Evolutionary conservation across 495 filamentous ascomycete species (phyloP), one percentile per base, ranked within the genome.

Genomic region (Aspergillus taichungensis): DNA sequence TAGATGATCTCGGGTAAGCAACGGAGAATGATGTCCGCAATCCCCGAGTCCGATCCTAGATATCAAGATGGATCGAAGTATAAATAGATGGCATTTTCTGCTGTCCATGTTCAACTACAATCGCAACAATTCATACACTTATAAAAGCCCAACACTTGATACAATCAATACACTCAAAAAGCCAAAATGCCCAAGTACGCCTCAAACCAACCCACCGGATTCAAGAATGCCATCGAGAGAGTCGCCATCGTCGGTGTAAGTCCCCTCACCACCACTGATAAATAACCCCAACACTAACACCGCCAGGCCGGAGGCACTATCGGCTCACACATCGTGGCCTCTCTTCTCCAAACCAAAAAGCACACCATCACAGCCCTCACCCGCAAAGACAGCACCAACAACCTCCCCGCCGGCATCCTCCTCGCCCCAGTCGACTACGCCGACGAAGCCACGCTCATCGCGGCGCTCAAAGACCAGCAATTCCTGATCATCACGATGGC

Each of bases 401-500:
- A 37, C 29, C 53, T 75, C 6, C 73, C 74, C 14, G 42, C 56
- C 12, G 77, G 75, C 39, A 59, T 79, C 29, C 45, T 51, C 0
- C 55, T 71, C 42, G 61, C 59, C 38, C 47, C 55, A 32, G 61
- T 78, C 42, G 53, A 79, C 60, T 80, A 80, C 54, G 52, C 68
- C 42, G 56, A 77, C 41, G 64, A 62, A 18, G 43, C 54, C 28
- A 60, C 71, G 29, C 51, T 82, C 46, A 61, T 76, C 7, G 47
- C 51, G 0, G 75, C 73, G 7, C 68, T 80, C 10, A 57, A 64
- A 50, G 73, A 63, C 59, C 73, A 80, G 46, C 71, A 82, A 39
- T 72, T 69, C 33, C 62, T 86, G 8, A 66, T 85, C 62, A 83
- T 84, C 47, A 82, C 78, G 8, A 55, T 85, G 54, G 37, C 52